phyloP scores from a whole-genome alignment of 768 basidiomycete genomes.

The Boletus rubescentipes region DNA sequence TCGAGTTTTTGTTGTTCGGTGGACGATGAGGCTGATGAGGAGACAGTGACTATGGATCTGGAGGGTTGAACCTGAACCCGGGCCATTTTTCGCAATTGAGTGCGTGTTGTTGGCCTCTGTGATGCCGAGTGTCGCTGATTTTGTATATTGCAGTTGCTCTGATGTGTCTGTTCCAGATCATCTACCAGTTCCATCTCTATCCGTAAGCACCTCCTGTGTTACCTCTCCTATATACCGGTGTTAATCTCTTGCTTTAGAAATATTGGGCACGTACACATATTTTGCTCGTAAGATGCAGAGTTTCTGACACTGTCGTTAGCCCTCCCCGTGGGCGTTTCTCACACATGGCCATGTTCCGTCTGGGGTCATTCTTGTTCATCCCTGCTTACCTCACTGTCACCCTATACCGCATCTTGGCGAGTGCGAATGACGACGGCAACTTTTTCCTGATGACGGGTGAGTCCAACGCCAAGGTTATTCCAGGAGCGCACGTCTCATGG shows the following conservation, averaged over 20 bases:
- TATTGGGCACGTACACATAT: constrained; percentile 49
- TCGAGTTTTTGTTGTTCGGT: neutral
- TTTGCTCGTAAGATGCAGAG: neutral
- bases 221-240: neutral
- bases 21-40: neutral
- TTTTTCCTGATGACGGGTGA: constrained; percentile 78
- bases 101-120: constrained; percentile 34
- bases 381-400: constrained; percentile 84
- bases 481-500: neutral
- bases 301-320: constrained; percentile 35
- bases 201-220: constrained; percentile 52
- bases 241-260: constrained; percentile 41
- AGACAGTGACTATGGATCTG: constrained; percentile 70
- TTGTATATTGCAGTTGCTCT: constrained; percentile 61
- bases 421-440: constrained; percentile 66
- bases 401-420: constrained; percentile 72
- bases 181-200: constrained; percentile 89
- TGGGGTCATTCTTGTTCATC: constrained; percentile 83
- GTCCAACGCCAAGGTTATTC: constrained; percentile 24
- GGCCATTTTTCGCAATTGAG: constrained; percentile 91
- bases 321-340: constrained; percentile 83
- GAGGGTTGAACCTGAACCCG: constrained; percentile 90
- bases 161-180: constrained; percentile 93
- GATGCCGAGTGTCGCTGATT: constrained; percentile 5
- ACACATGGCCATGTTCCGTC: constrained; percentile 85